Evolutionary conservation across 805 yeast species (phyloP), one percentile per base, ranked within the genome.

Genomic region (Starmerella bombi): DNA sequence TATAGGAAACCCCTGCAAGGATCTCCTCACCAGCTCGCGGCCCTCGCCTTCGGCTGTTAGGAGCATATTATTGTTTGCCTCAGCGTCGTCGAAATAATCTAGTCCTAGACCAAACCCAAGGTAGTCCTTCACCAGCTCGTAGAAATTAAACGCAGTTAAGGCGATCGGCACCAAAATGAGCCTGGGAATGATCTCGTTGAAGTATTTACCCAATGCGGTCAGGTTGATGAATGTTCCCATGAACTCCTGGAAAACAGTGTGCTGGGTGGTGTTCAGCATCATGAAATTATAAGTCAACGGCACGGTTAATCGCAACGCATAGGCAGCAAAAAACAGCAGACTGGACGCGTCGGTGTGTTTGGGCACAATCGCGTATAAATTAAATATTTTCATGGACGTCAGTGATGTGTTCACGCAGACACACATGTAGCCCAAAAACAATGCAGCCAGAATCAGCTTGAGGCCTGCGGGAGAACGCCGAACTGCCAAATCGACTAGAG

Each of bases 271-370:
- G 43, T 78, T 68, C 40, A 83, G 63, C 37, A 80, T 79, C 42
- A 82, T 58, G 55, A 80, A 83, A 59, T 83, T 83, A 60, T 79
- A 83, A 20, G 82, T 74, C 46, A 83, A 64, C 9, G 94, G 94
- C 10, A 83, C 76, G 0, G 93, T 80, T 55, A 83, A 63, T 47
- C 94, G 74, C 38, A 86, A 79, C 16, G 82, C 75, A 52, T 83
- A 82, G 52, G 80, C 78, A 17, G 85, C 74, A 57, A 80, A 83
- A 55, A 82, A 83, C 25, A 82, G 67, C 18, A 80, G 70, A 14
- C 83, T 75, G 0, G 81, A 79, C 0, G 82, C 78, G 54, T 79
- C 88, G 0, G 88, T 77, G 39, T 75, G 70, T 46, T 69, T 69
- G 16, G 77, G 74, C 12, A 80, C 84, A 43, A 83, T 66, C 45